These are phyloP conservation scores for Xylaria sp. DNA, from an alignment of 2,329 filamentous ascomycete genomes.

Conservation along the genomic window DNA sequence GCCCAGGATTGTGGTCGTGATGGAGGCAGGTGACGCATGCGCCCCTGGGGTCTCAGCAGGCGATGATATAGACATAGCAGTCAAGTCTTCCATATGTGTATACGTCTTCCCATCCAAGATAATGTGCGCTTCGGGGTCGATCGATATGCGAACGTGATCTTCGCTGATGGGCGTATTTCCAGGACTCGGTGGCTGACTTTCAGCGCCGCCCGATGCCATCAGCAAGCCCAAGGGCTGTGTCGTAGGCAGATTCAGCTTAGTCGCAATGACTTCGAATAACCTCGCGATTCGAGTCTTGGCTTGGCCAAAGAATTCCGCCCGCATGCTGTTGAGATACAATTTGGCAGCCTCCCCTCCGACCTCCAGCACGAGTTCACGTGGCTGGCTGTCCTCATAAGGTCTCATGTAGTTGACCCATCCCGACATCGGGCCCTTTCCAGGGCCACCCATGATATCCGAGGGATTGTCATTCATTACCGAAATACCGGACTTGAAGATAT, in stretches of 20 bases:
- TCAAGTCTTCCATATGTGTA: conserved; percentile 28
- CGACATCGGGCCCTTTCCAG: conserved; percentile 29
- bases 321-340: conserved; percentile 36
- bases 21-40: conserved; percentile 33
- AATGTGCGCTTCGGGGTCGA: conserved; percentile 57
- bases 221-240: conserved; percentile 59
- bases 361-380: conserved; percentile 73
- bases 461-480: conserved; percentile 51
- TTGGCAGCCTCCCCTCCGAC: conserved; percentile 62
- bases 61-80: conserved; percentile 31
- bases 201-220: conserved; percentile 59
- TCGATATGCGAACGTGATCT: conserved; percentile 59
- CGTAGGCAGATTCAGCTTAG: conserved; percentile 67
- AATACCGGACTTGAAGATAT: conserved; percentile 83
- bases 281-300: conserved; percentile 65
- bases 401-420: conserved; percentile 72
- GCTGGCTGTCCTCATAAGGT: conserved; percentile 73
- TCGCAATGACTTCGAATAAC: conserved; percentile 74
- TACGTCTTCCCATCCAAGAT: conserved; percentile 52
- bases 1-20: conserved; percentile 26
- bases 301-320: conserved; percentile 69
- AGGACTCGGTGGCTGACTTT: conserved; percentile 58
- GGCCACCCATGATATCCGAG: conserved; percentile 23
- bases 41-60: conserved; percentile 31
- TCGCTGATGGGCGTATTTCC: conserved; percentile 66